phyloP scores from a whole-genome alignment of 2,329 filamentous ascomycete genomes.

The Calonectria montana region DNA sequence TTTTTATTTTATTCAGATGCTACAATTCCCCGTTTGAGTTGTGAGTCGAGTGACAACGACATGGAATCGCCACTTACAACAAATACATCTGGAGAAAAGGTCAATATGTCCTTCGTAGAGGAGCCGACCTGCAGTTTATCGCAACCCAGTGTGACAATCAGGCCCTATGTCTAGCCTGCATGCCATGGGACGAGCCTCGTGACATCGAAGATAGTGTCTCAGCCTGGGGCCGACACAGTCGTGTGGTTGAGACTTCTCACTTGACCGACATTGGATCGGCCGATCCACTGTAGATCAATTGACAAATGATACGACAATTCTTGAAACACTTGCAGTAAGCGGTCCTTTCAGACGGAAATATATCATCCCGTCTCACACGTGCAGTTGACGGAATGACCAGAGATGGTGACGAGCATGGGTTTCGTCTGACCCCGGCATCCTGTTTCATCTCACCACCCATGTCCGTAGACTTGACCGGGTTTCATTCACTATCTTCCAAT shows the following conservation, averaged over 20 bases:
- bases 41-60: not conserved
- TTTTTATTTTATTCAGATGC: not conserved
- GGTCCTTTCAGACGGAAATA: not conserved
- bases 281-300: not conserved
- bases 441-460: not conserved
- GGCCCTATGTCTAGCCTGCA: not conserved
- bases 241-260: not conserved
- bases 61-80: not conserved
- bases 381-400: not conserved
- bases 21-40: not conserved
- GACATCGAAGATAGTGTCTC: slow-evolving; percentile 3
- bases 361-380: not conserved
- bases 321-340: not conserved
- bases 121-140: not conserved
- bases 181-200: not conserved
- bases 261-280: not conserved
- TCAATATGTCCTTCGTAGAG: not conserved
- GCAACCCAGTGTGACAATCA: not conserved
- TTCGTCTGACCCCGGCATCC: not conserved
- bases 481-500: not conserved
- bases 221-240: not conserved
- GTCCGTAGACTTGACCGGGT: not conserved
- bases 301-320: not conserved
- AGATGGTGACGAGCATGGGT: not conserved
- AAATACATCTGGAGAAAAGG: not conserved